phyloP scores from a whole-genome alignment of 1,139 yeast genomes.

The Zhuliangozyma blackwelliae region DNA sequence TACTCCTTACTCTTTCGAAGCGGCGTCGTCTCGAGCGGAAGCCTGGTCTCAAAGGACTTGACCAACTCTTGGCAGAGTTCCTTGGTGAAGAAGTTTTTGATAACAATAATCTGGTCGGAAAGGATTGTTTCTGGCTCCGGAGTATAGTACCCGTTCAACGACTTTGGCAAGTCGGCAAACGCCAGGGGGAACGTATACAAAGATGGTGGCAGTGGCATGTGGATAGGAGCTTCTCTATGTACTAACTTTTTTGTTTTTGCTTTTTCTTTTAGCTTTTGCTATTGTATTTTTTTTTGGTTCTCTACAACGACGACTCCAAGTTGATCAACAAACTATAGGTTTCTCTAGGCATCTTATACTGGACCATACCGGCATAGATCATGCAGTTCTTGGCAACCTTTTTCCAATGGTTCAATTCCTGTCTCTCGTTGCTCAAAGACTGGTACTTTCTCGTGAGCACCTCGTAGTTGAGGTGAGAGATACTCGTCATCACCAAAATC shows the following conservation, averaged over 20 bases:
- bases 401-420: constrained; percentile 51
- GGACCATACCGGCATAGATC: constrained; percentile 95
- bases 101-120: constrained; percentile 42
- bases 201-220: background rate
- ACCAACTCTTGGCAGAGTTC: constrained; percentile 45
- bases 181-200: constrained; percentile 25
- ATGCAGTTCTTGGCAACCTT: constrained; percentile 79
- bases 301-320: constrained; percentile 51
- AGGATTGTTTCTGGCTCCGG: constrained; percentile 31
- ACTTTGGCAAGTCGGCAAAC: constrained; percentile 19
- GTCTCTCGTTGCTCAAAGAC: constrained; percentile 49
- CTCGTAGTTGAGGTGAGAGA: constrained; percentile 55
- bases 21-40: constrained; percentile 47
- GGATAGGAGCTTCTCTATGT: background rate
- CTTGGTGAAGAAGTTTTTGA: constrained; percentile 38
- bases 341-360: constrained; percentile 92
- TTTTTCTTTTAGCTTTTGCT: background rate
- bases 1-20: constrained; percentile 47
- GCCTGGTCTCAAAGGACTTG: constrained; percentile 25
- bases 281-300: background rate
- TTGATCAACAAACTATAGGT: constrained; percentile 71
- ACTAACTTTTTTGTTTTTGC: background rate
- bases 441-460: constrained; percentile 46
- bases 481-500: constrained; percentile 77
- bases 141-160: constrained; percentile 25